Evolutionary conservation across 768 basidiomycete species (phyloP), one percentile per base, ranked within the genome.

Genomic region (Tulasnella calospora): DNA sequence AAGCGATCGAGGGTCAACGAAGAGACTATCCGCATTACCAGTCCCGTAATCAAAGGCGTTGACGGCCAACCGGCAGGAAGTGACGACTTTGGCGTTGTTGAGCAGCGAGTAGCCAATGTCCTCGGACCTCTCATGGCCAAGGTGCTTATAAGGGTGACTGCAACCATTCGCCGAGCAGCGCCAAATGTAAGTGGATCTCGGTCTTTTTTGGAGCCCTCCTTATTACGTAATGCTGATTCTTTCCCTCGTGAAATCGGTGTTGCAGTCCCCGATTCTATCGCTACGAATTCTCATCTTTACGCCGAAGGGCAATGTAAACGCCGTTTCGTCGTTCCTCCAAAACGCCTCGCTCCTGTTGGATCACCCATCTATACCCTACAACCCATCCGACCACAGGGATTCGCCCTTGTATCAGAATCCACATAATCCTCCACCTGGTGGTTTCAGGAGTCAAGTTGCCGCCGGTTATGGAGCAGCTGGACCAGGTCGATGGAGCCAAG

Each of bases 271-370:
- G 71, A 93, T 95, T 76, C 87, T 97, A 69, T 90, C 91, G 30
- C 87, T 98, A 23, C 92, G 92, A 82, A 89, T 98, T 84, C 89
- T 98, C 51, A 90, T 98, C 40, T 97, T 93, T 84, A 97, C 97
- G 7, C 94, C 95, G 6, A 98, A 97, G 83, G 94, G 94, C 41
- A 96, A 98, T 84, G 92, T 99, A 80, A 86, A 88, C 41, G 90
- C 92, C 76, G 92, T 99, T 80, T 91, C 94, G 80, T 87, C 90
- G 82, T 91, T 90, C 82, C 88, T 99, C 73, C 89, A 90, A 33
- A 87, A 89, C 78, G 88, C 88, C 79, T 88, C 88, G 55, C 85
- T 96, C 10, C 86, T 92, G 74, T 89, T 99, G 71, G 91, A 94
- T 82, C 92, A 98, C 81, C 97, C 98, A 1, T 85, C 89, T 23